Base-by-base conservation (phyloP, 768 basidiomycete species). In the Termitomyces sp. region DNA sequence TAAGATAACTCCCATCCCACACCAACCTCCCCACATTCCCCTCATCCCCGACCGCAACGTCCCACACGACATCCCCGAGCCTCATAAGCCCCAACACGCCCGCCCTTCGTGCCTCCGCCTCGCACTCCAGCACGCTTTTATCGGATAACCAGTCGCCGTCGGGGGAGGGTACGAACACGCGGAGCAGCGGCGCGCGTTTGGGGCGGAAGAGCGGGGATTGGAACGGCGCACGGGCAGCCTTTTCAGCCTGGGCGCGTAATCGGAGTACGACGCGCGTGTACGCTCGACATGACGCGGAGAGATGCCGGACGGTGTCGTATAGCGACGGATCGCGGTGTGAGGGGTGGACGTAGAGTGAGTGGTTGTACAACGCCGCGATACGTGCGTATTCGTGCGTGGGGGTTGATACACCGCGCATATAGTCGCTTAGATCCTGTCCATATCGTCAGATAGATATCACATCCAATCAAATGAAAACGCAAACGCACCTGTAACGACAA, bases 61-160 rank as follows among this genome's bases (percentile, higher is more conserved):
- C 92, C 90, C 91, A 94, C 13, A 94, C 82, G 0, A 93, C 83
- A 66, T 94, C 91, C 1, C 91, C 91, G 27, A 84, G 74, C 45
- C 86, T 76, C 68, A 94, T 68, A 42, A 90, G 67, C 40, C 75
- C 74, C 60, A 76, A 59, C 33, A 91, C 78, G 1, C 86, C 88
- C 7, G 89, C 85, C 11, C 82, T 75, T 58, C 82, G 83, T 60
- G 89, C 76, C 73, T 94, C 92, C 1, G 79, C 82, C 67, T 94
- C 92, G 65, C 91, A 93, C 62, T 88, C 86, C 52, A 91, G 62
- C 18, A 94, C 84, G 54, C 89, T 87, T 60, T 81, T 77, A 67
- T 94, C 91, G 10, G 86, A 87, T 43, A 94, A 72, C 91, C 91
- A 94, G 59, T 88, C 86, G 7, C 91, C 91, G 50, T 91, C 90